A percentile compares a stretch with the other conserved stretches of the same genome.
These are phyloP conservation scores for Phlegmacium glaucopus DNA, from an alignment of 768 basidiomycete genomes.

Conservation along the genomic window DNA sequence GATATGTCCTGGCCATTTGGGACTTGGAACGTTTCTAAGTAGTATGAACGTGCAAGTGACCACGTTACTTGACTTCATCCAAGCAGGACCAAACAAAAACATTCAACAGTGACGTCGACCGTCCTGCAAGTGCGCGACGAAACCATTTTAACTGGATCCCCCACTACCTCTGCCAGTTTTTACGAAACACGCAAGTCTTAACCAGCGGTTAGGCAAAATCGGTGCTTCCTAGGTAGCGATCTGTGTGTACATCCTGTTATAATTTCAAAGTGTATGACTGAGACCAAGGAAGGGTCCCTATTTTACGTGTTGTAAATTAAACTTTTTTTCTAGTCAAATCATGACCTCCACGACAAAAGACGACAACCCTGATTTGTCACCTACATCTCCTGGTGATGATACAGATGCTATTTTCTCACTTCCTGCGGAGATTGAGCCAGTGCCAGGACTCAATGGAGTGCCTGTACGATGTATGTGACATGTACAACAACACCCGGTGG, in stretches of 20 bases:
- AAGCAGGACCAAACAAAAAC: not conserved
- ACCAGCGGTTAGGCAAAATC: not conserved
- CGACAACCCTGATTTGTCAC: slow-evolving; percentile 38
- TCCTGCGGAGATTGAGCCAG: slow-evolving; percentile 56
- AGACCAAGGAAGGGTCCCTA: no score
- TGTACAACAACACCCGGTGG: slow-evolving; percentile 9
- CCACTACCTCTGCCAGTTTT: not conserved
- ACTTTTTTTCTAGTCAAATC: slow-evolving; percentile 15
- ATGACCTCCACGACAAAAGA: slow-evolving; percentile 21
- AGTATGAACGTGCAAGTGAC: no score
- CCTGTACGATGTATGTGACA: slow-evolving; percentile 75
- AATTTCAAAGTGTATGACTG: not conserved
- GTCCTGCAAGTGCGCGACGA: not conserved
- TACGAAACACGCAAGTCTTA: not conserved
- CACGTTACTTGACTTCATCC: no score
- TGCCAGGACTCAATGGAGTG: slow-evolving; percentile 66
- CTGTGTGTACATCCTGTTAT: not conserved
- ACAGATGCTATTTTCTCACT: slow-evolving; percentile 53
- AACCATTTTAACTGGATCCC: not conserved
- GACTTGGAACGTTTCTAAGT: no score
- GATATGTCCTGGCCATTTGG: no score
- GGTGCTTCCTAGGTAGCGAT: not conserved
- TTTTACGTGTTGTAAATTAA: slow-evolving; percentile 5
- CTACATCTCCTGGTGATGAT: slow-evolving; percentile 56
- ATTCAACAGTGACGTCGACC: not conserved